Percentiles rank a stretch among this genome's conserved stretches.
phyloP scores from a whole-genome alignment of 345 rosid genomes.

The Salix dunnii region DNA sequence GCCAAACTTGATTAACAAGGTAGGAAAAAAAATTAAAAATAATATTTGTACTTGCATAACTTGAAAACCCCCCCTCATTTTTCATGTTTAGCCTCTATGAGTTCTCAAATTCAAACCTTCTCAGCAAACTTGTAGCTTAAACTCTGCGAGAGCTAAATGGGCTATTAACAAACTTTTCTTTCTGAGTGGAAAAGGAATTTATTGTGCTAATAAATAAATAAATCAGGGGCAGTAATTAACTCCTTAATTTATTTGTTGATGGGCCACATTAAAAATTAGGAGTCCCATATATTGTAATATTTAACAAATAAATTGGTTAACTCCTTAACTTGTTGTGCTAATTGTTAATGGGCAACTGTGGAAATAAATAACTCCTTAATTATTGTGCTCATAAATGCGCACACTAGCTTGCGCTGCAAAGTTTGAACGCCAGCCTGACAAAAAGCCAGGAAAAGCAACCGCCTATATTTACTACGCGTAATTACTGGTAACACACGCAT shows the following conservation, averaged over 20 bases:
- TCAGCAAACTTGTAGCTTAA: not conserved
- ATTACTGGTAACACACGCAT: conserved; percentile 5
- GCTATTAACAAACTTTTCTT: too few species aligned
- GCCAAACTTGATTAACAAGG: too few species aligned
- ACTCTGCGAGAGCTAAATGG: too few species aligned
- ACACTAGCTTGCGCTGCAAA: not conserved
- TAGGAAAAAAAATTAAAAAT: too few species aligned
- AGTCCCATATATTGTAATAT: too few species aligned
- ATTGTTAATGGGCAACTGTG: not conserved
- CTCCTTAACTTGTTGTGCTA: too few species aligned
- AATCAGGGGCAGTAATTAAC: too few species aligned
- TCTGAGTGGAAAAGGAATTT: too few species aligned
- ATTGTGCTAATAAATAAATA: too few species aligned
- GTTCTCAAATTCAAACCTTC: not conserved
- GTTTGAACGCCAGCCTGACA: conserved; percentile 27
- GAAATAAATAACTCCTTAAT: not conserved
- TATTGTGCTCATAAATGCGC: conserved; percentile 10
- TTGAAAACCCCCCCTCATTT: not conserved
- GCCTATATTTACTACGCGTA: conserved; percentile 2
- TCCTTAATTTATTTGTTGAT: too few species aligned
- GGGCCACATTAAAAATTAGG: too few species aligned
- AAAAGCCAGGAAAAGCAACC: conserved; percentile 13
- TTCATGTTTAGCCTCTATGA: not conserved
- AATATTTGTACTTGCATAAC: not conserved
- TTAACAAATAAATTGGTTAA: too few species aligned